Conservation (phyloP, 495 filamentous ascomycete genomes). For the Penicillium crystallinum region DNA sequence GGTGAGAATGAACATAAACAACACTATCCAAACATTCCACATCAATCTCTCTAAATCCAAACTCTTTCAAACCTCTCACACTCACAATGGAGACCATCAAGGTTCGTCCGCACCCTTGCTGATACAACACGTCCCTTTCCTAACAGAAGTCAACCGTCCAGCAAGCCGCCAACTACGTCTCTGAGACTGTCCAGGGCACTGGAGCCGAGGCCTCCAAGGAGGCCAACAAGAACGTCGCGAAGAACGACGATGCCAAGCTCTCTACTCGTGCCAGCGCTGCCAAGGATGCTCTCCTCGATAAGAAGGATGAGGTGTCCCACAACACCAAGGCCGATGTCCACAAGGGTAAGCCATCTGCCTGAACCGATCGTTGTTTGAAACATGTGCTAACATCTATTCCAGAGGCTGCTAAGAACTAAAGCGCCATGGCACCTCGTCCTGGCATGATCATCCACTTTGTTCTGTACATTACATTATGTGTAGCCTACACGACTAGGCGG, state of each 20-base stretch:
- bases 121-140: no score
- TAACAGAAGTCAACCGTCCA: no score
- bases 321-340: constrained; percentile 11
- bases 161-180: constrained; percentile 13
- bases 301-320: constrained; percentile 11
- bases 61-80: background rate
- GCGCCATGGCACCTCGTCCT: background rate
- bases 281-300: constrained; percentile 10
- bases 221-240: constrained; percentile 12
- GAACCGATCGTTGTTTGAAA: background rate
- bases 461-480: background rate
- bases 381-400: background rate
- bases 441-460: background rate
- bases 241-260: constrained; percentile 6
- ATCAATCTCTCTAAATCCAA: background rate
- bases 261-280: constrained; percentile 11
- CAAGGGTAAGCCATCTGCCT: constrained; percentile 5
- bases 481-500: background rate
- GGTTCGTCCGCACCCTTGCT: background rate
- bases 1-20: background rate
- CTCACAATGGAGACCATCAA: constrained; percentile 5
- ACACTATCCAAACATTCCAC: background rate
- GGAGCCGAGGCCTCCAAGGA: constrained; percentile 14
- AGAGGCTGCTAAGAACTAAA: constrained; percentile 9
- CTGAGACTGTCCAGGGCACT: constrained; percentile 8